Base-by-base conservation (phyloP, 805 yeast species). In the Brettanomyces nanus region DNA sequence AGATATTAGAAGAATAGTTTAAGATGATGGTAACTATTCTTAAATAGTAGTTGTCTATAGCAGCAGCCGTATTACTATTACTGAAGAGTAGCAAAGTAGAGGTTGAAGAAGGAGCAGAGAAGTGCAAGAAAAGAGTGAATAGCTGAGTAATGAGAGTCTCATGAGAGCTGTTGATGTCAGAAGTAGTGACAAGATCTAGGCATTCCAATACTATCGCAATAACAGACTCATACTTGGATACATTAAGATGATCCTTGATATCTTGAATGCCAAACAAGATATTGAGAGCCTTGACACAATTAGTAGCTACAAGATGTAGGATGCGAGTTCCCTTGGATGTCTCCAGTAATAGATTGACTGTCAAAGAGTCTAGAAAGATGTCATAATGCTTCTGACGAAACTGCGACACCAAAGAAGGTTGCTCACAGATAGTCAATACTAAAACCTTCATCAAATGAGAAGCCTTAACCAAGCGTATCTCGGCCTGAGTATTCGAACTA, bases 291-390 rank as follows among this genome's bases (percentile, higher is more conserved):
- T 52, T 52, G 2, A 54, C 43, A 21, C 59, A 43, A 37, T 61
- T 57, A n/a, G 53, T 32, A 1, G 59, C 52, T 2, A 56, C 47
- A 0, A 67, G 68, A 6, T 43, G 40, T 25, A 60, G 54, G 0
- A 51, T 28, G 18, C 23, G 31, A 31, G 25, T 18, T 4, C 37
- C 19, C 11, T 35, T 37, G 1, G 33, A 36, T 1, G 41, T 35
- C 10, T 42, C 33, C 31, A 43, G 47, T 5, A 45, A 36, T 13
- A 52, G 36, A 34, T 50, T 46, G 11, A 40, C 36, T 4, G 46
- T 37, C 4, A 58, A 37, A 4, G 46, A 35, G 3, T 34, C 32
- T 5, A 58, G 25, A 1, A 59, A 40, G 11, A 45, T 41, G n/a
- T 50, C 54, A 33, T 48, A 48, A n/a, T 54, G 54, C 37, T 47